Evolutionary conservation across 2,329 filamentous ascomycete genomes (phyloP).

Genomic region (Claviceps spartinae): DNA sequence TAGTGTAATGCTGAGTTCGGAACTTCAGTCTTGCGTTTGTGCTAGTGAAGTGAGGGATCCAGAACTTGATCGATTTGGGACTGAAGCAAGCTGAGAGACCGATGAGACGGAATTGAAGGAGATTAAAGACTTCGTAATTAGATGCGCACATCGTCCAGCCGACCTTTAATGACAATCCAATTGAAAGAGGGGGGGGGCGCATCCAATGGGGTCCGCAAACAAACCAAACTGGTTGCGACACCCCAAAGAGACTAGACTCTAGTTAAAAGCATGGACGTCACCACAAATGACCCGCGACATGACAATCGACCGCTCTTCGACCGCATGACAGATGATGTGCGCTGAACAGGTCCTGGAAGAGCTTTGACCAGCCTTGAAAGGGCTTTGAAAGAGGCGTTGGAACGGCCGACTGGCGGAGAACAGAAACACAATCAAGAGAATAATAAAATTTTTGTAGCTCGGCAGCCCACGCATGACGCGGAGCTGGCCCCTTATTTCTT

Average conservation of each 20-base stretch:
- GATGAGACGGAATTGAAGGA: background rate
- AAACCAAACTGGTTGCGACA: background rate
- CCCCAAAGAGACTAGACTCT: background rate
- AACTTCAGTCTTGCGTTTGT: too few relatives aligned
- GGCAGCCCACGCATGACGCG: background rate
- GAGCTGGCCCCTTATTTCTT: too few relatives aligned
- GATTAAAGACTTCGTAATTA: background rate
- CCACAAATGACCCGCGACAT: background rate
- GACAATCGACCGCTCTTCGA: background rate
- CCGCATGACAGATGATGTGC: background rate
- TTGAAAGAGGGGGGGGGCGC: background rate
- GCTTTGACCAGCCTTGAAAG: too few relatives aligned
- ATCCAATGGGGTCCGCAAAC: constrained; percentile 1
- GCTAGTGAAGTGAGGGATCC: background rate
- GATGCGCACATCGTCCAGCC: background rate
- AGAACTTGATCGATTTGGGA: background rate
- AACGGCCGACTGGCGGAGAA: background rate
- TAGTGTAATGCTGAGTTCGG: background rate
- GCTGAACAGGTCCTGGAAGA: background rate
- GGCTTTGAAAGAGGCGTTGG: too few relatives aligned
- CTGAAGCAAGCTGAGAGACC: background rate
- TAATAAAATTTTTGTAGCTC: background rate
- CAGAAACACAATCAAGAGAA: background rate
- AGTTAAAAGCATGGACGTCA: background rate
- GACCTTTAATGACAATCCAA: background rate